These are phyloP conservation scores for Rutstroemia sp. DNA, from an alignment of 2,329 filamentous ascomycete genomes.

Conservation along the genomic window DNA sequence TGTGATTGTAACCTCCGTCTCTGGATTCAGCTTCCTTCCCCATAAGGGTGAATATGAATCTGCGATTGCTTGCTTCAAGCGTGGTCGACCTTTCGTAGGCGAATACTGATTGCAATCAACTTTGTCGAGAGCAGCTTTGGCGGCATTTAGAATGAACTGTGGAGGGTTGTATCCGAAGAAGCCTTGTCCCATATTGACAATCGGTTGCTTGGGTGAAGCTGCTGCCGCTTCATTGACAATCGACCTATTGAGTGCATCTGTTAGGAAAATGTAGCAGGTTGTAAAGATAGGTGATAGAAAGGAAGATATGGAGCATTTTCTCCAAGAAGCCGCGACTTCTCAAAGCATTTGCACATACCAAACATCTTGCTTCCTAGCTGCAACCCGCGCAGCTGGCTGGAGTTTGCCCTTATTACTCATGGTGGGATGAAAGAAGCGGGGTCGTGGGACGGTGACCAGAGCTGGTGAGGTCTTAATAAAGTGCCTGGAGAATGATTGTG, in stretches of 20 bases:
- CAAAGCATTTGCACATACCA: conserved; percentile 36
- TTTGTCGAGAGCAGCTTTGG: conserved; percentile 78
- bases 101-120: conserved; percentile 99
- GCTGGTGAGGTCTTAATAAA: background rate
- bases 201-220: conserved; percentile 54
- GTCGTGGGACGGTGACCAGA: background rate
- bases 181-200: conserved; percentile 58
- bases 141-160: conserved; percentile 81
- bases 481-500: background rate
- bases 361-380: conserved; percentile 49
- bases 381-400: conserved; percentile 46
- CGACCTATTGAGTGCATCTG: conserved; percentile 37
- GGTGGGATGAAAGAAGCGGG: conserved; percentile 20
- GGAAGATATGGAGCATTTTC: background rate
- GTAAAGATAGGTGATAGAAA: background rate
- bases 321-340: background rate
- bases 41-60: conserved; percentile 89
- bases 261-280: background rate
- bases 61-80: conserved; percentile 86
- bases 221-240: conserved; percentile 61
- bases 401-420: conserved; percentile 30
- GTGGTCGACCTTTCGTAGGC: conserved; percentile 85
- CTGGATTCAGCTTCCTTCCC: conserved; percentile 72
- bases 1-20: conserved; percentile 91
- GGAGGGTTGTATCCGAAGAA: conserved; percentile 95